Evolutionary conservation across 768 basidiomycete species (phyloP).

Genomic region (Leccinum barrowsii): DNA sequence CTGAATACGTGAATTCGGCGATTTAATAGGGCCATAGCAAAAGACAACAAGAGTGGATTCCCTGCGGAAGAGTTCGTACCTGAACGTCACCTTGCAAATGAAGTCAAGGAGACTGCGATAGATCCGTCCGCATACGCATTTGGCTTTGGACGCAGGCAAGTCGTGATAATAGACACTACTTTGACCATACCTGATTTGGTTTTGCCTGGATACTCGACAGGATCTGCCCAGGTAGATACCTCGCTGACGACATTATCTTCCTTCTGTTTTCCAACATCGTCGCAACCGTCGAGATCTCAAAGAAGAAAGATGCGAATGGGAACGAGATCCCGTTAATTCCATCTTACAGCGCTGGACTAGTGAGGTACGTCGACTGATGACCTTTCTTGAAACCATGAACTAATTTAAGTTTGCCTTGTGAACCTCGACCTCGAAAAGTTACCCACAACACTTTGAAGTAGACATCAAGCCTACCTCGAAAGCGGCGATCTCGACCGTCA

Average conservation of each 20-base stretch:
- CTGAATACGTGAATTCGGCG: not conserved
- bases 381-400: not conserved
- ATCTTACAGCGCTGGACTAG: slow-evolving; percentile 2
- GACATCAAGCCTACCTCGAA: slow-evolving; percentile 12
- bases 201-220: not conserved
- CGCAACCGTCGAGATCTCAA: slow-evolving; percentile 8
- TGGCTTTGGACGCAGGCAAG: slow-evolving; percentile 14
- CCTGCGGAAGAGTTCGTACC: slow-evolving; percentile 13
- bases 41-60: slow-evolving; percentile 16
- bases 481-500: slow-evolving; percentile 5
- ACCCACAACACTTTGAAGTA: slow-evolving; percentile 8
- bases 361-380: slow-evolving; percentile 1
- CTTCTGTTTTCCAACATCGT: slow-evolving; percentile 6
- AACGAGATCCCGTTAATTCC: slow-evolving; percentile 5
- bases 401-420: not conserved
- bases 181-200: not conserved
- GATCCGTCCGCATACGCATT: slow-evolving; percentile 13
- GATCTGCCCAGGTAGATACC: slow-evolving; percentile 11
- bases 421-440: slow-evolving; percentile 1
- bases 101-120: slow-evolving; percentile 6
- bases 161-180: not conserved
- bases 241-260: slow-evolving; percentile 12
- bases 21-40: slow-evolving; percentile 13
- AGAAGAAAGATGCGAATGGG: slow-evolving; percentile 6
- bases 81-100: slow-evolving; percentile 9